Percentiles rank a stretch among this genome's conserved stretches.
Conservation (phyloP, 805 yeast genomes). For the Hanseniaspora jakobsenii region DNA sequence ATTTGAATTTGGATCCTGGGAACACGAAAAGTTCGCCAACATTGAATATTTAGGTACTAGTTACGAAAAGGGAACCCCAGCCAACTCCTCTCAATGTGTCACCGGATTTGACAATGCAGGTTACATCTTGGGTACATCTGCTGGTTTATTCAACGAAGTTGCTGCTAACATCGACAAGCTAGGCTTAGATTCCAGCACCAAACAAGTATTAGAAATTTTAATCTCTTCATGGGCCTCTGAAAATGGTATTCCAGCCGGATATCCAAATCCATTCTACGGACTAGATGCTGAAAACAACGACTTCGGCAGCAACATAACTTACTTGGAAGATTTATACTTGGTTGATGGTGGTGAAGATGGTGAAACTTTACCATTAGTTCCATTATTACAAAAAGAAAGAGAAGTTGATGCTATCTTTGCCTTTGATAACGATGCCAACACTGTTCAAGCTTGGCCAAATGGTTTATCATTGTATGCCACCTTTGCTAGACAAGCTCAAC, state of each 20-base stretch:
- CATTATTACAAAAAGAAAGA: slow-evolving; percentile 49
- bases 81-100: slow-evolving; percentile 38
- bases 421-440: slow-evolving; percentile 59
- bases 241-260: slow-evolving; percentile 56
- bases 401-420: slow-evolving; percentile 55
- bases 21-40: slow-evolving; percentile 58
- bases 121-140: slow-evolving; percentile 69
- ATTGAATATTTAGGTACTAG: slow-evolving; percentile 60
- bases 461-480: slow-evolving; percentile 50
- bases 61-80: slow-evolving; percentile 50
- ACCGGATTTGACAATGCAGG: slow-evolving; percentile 74
- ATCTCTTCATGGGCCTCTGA: slow-evolving; percentile 37
- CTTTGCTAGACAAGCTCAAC: slow-evolving; percentile 45
- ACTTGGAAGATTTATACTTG: slow-evolving; percentile 37
- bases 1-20: slow-evolving; percentile 80
- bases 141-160: slow-evolving; percentile 53
- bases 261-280: slow-evolving; percentile 63
- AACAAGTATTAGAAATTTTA: slow-evolving; percentile 38
- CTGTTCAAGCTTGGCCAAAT: slow-evolving; percentile 50
- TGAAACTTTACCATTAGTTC: slow-evolving; percentile 52
- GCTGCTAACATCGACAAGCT: slow-evolving; percentile 30
- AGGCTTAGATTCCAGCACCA: slow-evolving; percentile 30
- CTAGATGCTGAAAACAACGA: slow-evolving; percentile 28
- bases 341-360: slow-evolving; percentile 67
- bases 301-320: slow-evolving; percentile 27